phyloP scores from a whole-genome alignment of 1,284 basidiomycete species.

The Pascua guehoae region DNA sequence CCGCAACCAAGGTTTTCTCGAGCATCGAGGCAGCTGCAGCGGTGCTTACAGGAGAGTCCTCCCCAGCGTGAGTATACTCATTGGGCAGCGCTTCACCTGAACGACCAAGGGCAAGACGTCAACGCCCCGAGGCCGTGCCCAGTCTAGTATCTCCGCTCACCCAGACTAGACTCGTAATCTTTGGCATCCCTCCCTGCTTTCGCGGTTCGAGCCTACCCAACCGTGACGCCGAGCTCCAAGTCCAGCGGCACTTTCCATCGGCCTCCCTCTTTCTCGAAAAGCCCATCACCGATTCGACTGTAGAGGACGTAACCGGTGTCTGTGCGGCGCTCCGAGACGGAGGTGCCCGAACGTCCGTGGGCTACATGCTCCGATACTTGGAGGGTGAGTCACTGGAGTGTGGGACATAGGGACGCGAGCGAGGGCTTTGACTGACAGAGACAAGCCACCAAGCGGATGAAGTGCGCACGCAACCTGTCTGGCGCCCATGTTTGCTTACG shows the following conservation, averaged over 20 bases:
- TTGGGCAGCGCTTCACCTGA: too few relatives aligned
- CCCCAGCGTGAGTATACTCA: not conserved
- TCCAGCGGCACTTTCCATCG: not conserved
- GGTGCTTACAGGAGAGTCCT: not conserved
- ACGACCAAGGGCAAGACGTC: too few relatives aligned
- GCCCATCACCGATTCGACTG: not conserved
- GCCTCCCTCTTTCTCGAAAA: not conserved
- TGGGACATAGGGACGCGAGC: not conserved
- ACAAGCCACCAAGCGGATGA: not conserved
- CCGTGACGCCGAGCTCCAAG: not conserved
- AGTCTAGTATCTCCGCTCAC: too few relatives aligned
- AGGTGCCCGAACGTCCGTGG: not conserved
- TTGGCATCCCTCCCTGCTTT: not conserved
- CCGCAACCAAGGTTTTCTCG: not conserved
- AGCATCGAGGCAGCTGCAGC: not conserved
- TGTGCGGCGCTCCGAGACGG: not conserved
- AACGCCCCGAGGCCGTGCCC: too few relatives aligned
- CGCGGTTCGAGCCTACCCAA: not conserved
- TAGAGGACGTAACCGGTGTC: not conserved
- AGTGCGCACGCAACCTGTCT: not conserved
- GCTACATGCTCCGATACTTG: constrained; percentile 1
- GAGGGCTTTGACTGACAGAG: not conserved
- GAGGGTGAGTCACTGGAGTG: not conserved
- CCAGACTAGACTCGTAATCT: not conserved
- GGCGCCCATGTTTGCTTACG: too few relatives aligned